Base-by-base conservation (phyloP, 2,329 filamentous ascomycete genomes). In the Coniochaeta sp. region DNA sequence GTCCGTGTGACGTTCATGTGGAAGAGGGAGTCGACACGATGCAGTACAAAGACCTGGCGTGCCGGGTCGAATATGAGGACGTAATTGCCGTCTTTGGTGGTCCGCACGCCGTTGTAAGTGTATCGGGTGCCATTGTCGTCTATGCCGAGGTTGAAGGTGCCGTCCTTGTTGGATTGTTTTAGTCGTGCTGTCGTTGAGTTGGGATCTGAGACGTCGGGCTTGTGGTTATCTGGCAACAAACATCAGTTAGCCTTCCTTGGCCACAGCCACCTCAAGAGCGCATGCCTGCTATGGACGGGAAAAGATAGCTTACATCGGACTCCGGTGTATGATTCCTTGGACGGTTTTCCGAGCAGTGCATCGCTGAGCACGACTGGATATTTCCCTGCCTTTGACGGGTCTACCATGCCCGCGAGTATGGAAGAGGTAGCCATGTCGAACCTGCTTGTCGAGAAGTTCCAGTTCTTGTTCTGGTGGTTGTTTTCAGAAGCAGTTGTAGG, bases 1-100 rank as follows among this genome's bases (percentile, higher is more conserved):
- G 83, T 83, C 51, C 78, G 82, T 50, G 81, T 83, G 51, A 96
- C 71, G 67, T 96, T 96, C 85, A 96, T 91, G 62, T 89, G 85
- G 69, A 95, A 87, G 33, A 85, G 84, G n/a, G 85, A 86, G 63
- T 89, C 82, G 51, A 96, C 74, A 49, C 83, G 83, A 71, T 96
- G 90, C 51, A 96, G 77, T 24, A 94, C 83, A 58, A 94, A 94
- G 52, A 79, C 85, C 62, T 92, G 83, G 50, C 82, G 83, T 16
- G 76, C 73, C 7, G 85, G 77, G 66, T 95, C 88, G 63, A 92
- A 94, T 53, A 92, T 79, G 49, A 95, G 77, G 32, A 85, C 79
- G 61, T 81, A 85, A 63, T 84, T 77, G 51, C 71, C 74, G 52
- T 78, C 74, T 53, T 77, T 75, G 22, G 73, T 76, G 51, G 76